These are phyloP conservation scores for Gautieria morchelliformis DNA, from an alignment of 768 basidiomycete genomes.

Conservation along the genomic window DNA sequence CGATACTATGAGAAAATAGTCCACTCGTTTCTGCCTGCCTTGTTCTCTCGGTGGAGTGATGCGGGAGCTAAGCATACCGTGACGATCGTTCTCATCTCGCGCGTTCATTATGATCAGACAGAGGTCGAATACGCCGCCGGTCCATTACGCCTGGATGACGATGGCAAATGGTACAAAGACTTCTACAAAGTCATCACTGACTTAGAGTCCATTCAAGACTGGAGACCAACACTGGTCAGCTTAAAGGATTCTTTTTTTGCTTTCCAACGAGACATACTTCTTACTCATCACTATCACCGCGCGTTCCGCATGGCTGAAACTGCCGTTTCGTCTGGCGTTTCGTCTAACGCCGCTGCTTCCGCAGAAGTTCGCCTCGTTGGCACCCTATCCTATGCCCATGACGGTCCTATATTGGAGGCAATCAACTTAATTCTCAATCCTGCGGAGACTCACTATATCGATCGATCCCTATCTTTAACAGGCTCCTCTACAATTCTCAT, in stretches of 20 bases:
- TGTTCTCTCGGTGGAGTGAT: conserved; percentile 79
- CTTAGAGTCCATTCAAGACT: conserved; percentile 77
- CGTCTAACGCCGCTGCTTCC: conserved; percentile 32
- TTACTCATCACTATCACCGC: conserved; percentile 83
- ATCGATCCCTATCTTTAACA: conserved; percentile 85
- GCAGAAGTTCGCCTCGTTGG: conserved; percentile 58
- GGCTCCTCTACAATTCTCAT: conserved; percentile 77
- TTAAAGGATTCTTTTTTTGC: conserved; percentile 86
- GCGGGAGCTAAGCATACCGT: conserved; percentile 86
- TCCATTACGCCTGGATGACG: conserved; percentile 65
- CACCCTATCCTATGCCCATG: conserved; percentile 76
- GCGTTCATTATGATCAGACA: conserved; percentile 77
- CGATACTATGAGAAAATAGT: conserved; percentile 96
- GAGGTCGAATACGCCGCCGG: conserved; percentile 80
- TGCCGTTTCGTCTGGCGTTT: conserved; percentile 10
- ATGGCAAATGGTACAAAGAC: conserved; percentile 80
- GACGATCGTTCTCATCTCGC: conserved; percentile 88
- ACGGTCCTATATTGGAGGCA: conserved; percentile 92
- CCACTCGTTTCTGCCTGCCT: conserved; percentile 86
- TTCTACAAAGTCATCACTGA: conserved; percentile 95
- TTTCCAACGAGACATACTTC: conserved; percentile 83
- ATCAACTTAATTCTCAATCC: conserved; percentile 89
- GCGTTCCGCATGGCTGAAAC: conserved; percentile 21
- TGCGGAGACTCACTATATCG: conserved; percentile 90
- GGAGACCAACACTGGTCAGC: conserved; percentile 77